Evolutionary conservation across 495 filamentous ascomycete species (phyloP), one percentile per base, ranked within the genome.

Genomic region (Podospora pseudopauciseta): DNA sequence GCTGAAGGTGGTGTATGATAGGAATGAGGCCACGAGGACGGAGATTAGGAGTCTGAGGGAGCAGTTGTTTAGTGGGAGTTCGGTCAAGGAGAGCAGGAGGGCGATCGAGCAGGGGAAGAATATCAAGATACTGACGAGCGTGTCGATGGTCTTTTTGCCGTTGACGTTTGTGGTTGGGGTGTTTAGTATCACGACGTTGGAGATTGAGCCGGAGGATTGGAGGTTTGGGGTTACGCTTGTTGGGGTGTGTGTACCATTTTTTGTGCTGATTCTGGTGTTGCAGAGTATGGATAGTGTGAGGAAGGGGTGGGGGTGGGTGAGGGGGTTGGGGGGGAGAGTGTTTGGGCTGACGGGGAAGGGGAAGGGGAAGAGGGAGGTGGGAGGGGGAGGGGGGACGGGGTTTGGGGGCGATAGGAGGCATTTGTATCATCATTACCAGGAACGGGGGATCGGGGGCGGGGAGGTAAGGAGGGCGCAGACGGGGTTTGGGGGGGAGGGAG

Each of bases 91-190:
- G 64, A 69, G 67, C 30, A 39, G 75, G 32, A 63, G 77, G 23
- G 77, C 75, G 9, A 75, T 79, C 30, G 75, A 77, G 65, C 77
- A 79, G 64, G 77, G 77, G 16, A 73, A 77, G 34, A 79, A 79
- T 66, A 81, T 82, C 68, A 75, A 77, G 64, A 76, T 76, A 18
- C 68, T 82, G 66, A 81, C 80, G 7, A 70, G 74, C 57, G 72
- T 82, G 20, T 77, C 76, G 2, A 80, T 81, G 70, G 65, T 82
- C 19, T 81, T 82, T 69, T 67, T 82, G 55, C 80, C 79, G 11
- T 59, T 81, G 55, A 79, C 80, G 0, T 81, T 80, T 68, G 76
- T 81, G 11, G 73, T 77, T 58, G 75, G 60, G 39, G 73, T 79
- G 67, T 78, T 79, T 20, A 76, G 77, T 60, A 80, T 81, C 27